Base-by-base conservation (phyloP, 2,329 filamentous ascomycete species). In the Aphanoascus verrucosus region DNA sequence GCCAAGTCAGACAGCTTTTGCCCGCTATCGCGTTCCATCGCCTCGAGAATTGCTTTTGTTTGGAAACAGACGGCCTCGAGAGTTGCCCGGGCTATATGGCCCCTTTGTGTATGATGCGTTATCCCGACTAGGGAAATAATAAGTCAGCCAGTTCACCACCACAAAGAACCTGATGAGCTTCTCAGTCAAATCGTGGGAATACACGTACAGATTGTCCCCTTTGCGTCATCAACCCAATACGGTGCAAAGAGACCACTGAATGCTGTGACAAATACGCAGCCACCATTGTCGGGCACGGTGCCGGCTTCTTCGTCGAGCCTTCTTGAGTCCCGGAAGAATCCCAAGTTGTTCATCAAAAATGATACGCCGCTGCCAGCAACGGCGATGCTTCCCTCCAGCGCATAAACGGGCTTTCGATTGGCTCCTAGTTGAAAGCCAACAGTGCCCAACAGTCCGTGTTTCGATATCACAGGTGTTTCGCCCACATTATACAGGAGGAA, bases 191-290 rank as follows among this genome's bases (percentile, higher is more conserved):
- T 46, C 15, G 34, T 17, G 20, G 20, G 41, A 20, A 40, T 42
- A 20, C 42, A 57, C 55, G 48, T 55, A 52, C 32, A 56, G 53
- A 93, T 81, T 4, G 89, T 94, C 55, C 89, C 89, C 67, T 89
- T 85, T 17, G 88, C 88, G 70, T 94, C 87, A 65, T 94, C 88
- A 57, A 94, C 91, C 89, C 89, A 95, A 69, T 95, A 94, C 0
- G 89, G 89, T 0, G 89, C 89, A 66, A 94, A 94, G 2, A 95
- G 77, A 52, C 89, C 89, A 67, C 85, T 89, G 67, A 95, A 95
- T 1, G 89, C 89, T 2, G 89, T 94, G 56, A 95, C 89, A 62
- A 95, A 83, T 15, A 90, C 81, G 52, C 89, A 84, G 6, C 89
- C 89, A 53, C 88, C 89, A 57, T 85, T 94, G 67, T 94, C 85